A percentile compares a stretch with the other conserved stretches of the same genome.
Conservation (phyloP, 192 early-diverging fungal species). For the Pilobolus umbonatus region DNA sequence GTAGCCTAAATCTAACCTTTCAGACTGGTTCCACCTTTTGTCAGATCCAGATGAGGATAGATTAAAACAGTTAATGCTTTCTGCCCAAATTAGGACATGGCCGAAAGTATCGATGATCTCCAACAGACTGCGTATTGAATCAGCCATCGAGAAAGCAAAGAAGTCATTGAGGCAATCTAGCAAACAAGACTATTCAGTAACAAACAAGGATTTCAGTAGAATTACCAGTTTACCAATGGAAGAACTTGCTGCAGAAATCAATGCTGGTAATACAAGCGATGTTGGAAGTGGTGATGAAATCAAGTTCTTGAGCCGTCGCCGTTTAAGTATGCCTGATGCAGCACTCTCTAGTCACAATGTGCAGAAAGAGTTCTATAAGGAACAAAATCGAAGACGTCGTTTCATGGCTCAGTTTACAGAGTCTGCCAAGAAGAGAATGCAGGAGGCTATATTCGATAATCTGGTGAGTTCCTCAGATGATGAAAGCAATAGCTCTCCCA, state of each 20-base stretch:
- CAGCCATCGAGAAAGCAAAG: constrained; percentile 49
- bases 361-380: not conserved
- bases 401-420: constrained; percentile 19
- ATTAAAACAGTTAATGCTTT: constrained; percentile 51
- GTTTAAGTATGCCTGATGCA: constrained; percentile 20
- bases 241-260: not conserved
- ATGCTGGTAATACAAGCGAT: constrained; percentile 1
- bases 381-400: constrained; percentile 12
- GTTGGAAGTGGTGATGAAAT: constrained; percentile 6
- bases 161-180: constrained; percentile 2
- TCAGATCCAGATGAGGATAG: constrained; percentile 57
- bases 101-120: constrained; percentile 76
- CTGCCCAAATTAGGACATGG: constrained; percentile 62
- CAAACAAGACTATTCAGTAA: not conserved
- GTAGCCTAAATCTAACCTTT: constrained; percentile 51
- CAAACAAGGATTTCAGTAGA: not conserved
- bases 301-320: constrained; percentile 7
- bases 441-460: too few species aligned
- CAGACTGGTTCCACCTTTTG: constrained; percentile 61
- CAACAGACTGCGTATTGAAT: constrained; percentile 72
- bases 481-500: too few species aligned
- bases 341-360: not conserved
- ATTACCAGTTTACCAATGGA: not conserved
- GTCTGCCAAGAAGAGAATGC: too few species aligned
- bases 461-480: too few species aligned